Percentiles rank a stretch among this genome's conserved stretches.
phyloP scores from a whole-genome alignment of 495 filamentous ascomycete genomes.

The Cercophora sp. region DNA sequence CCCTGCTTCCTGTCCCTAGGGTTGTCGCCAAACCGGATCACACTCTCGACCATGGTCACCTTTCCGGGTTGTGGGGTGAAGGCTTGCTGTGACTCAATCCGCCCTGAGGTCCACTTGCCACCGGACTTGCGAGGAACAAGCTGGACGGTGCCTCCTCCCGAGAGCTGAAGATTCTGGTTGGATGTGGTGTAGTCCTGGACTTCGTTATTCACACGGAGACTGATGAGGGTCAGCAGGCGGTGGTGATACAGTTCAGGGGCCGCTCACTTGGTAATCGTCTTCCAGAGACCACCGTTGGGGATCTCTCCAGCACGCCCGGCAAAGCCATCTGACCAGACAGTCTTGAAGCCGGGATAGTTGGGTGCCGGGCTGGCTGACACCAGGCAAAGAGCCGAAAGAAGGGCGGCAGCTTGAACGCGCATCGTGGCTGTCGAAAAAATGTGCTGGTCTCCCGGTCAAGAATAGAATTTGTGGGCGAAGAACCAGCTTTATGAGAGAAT shows the following conservation, averaged over 20 bases:
- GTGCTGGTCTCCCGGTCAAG: background rate
- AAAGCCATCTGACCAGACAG: slow-evolving; percentile 29
- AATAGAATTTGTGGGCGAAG: background rate
- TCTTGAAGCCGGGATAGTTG: slow-evolving; percentile 21
- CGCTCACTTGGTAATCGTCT: slow-evolving; percentile 31
- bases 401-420: slow-evolving; percentile 16
- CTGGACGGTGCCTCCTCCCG: slow-evolving; percentile 43
- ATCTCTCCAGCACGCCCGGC: slow-evolving; percentile 17
- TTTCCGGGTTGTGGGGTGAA: slow-evolving; percentile 42
- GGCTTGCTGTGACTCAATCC: slow-evolving; percentile 40
- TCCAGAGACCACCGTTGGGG: slow-evolving; percentile 32
- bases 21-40: slow-evolving; percentile 40
- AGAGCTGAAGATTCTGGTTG: slow-evolving; percentile 43
- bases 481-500: no score
- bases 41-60: slow-evolving; percentile 36
- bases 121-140: slow-evolving; percentile 38
- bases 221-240: slow-evolving; percentile 7
- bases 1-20: slow-evolving; percentile 35
- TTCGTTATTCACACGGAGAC: slow-evolving; percentile 42
- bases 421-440: slow-evolving; percentile 6
- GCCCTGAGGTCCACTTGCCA: slow-evolving; percentile 48
- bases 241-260: background rate
- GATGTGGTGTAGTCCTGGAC: slow-evolving; percentile 39
- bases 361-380: slow-evolving; percentile 16
- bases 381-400: slow-evolving; percentile 22